A percentile compares a stretch with the other conserved stretches of the same genome.
phyloP scores from a whole-genome alignment of 768 basidiomycete genomes.

The Postia placenta region DNA sequence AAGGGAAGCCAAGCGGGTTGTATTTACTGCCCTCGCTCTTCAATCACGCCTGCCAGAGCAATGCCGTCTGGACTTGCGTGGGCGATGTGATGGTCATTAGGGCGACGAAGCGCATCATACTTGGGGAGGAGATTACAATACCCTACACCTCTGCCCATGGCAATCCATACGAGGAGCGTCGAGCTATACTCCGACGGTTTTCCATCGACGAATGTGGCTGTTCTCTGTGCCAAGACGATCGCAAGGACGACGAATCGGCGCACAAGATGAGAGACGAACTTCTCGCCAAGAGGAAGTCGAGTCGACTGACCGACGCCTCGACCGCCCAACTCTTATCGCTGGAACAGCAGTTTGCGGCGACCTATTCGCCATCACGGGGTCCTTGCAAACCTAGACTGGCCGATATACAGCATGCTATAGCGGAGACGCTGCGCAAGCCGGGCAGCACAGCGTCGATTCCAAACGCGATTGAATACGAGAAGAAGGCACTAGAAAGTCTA shows the following conservation, averaged over 20 bases:
- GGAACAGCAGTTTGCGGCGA: no score
- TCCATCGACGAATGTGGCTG: background rate
- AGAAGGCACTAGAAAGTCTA: no score
- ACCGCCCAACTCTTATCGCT: no score
- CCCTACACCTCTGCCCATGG: slow-evolving; percentile 1
- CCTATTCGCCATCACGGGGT: no score
- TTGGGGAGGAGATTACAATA: background rate
- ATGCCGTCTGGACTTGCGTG: background rate
- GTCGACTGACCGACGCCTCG: no score
- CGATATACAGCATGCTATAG: no score
- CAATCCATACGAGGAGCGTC: background rate
- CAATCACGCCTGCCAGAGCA: background rate
- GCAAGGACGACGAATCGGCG: background rate
- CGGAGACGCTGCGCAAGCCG: no score
- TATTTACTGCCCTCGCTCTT: background rate
- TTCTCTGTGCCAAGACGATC: background rate
- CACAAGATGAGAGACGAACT: background rate
- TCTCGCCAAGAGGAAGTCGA: background rate
- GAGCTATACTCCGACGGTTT: background rate
- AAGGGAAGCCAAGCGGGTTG: background rate
- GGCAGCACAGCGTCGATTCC: no score
- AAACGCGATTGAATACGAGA: no score
- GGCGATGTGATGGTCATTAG: background rate
- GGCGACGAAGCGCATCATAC: background rate
- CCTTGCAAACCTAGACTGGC: no score